Evolutionary conservation across 1,284 basidiomycete species (phyloP).

Genomic region (Moesziomyces sp.): DNA sequence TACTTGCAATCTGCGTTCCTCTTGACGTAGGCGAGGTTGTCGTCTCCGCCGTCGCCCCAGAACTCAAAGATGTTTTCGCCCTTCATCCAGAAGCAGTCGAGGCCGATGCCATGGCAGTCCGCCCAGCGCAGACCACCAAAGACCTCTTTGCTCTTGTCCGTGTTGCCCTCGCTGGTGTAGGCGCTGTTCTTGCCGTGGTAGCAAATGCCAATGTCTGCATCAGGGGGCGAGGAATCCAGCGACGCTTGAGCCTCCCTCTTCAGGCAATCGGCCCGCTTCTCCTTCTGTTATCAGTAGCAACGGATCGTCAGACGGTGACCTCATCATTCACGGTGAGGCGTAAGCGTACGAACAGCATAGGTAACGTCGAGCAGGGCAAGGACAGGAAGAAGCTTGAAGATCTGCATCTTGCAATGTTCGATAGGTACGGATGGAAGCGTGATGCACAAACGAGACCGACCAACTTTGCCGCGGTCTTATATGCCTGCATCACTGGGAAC

Average conservation of each 20-base stretch:
- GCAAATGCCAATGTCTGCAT: not conserved
- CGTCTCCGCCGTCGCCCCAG: not conserved
- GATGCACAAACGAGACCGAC: too few relatives aligned
- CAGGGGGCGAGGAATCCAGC: too few relatives aligned
- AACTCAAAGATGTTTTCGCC: too few relatives aligned
- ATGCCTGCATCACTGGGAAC: too few relatives aligned
- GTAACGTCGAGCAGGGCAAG: not conserved
- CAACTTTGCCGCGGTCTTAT: too few relatives aligned
- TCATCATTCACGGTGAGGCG: too few relatives aligned
- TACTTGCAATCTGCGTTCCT: too few relatives aligned
- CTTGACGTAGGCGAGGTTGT: slow-evolving; percentile 8
- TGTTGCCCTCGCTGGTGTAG: not conserved
- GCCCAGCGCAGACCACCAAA: not conserved
- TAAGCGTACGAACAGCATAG: not conserved
- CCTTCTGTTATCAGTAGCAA: too few relatives aligned
- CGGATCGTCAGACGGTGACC: too few relatives aligned
- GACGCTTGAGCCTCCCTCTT: too few relatives aligned
- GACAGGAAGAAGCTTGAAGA: not conserved
- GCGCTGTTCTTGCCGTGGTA: slow-evolving; percentile 2
- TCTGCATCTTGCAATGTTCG: not conserved
- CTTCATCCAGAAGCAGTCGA: slow-evolving; percentile 8
- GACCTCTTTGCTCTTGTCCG: not conserved
- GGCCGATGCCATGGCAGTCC: not conserved
- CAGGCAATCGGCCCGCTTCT: too few relatives aligned
- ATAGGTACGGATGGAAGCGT: too few relatives aligned